Base-by-base conservation (phyloP, 176 grass and related monocot species). In the Carex parvula region DNA sequence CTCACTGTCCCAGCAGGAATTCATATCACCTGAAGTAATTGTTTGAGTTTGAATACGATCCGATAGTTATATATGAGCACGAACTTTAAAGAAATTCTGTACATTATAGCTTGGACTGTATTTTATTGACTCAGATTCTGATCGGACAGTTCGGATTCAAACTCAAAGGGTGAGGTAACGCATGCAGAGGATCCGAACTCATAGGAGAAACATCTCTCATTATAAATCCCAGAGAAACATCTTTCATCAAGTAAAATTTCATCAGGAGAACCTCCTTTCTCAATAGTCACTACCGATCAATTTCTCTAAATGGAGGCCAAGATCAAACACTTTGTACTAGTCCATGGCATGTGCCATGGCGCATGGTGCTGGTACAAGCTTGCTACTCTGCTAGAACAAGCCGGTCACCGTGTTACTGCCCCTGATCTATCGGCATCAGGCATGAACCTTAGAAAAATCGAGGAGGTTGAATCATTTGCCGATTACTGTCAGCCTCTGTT, bases 351-450 rank as follows among this genome's bases (percentile, higher is more conserved):
- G 21, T 84, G 87, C 79, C 63, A 82, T 18, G 95, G 95, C 21
- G 95, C 89, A 63, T 97, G 95, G 95, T 85, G 87, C 32, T 97
- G 90, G 89, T 90, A 87, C 92, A 97, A 97, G 84, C 85, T 92
- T 68, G 84, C 87, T 17, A 30, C 90, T 5, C 56, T 61, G 55
- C 90, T 97, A 11, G 61, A 83, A 29, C 75, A 85, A 2, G 88
- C 92, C 15, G 92, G 94, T n/a, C 81, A 91, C 81, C 90, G 55
- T 46, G 92, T 97, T 32, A 92, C 84, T 16, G 65, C 79, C 60
- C 90, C 84, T n/a, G 92, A 98, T 81, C 71, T 98, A n/a, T 90
- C 79, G 11, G 92, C 92, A 39, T 91, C 89, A 8, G 95, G 95
- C 89, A 81, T 87, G n/a, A 85, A 94, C 84, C 54, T 61, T 32